These are phyloP conservation scores for Xylogone sp. DNA, from an alignment of 2,329 filamentous ascomycete species.

Conservation along the genomic window DNA sequence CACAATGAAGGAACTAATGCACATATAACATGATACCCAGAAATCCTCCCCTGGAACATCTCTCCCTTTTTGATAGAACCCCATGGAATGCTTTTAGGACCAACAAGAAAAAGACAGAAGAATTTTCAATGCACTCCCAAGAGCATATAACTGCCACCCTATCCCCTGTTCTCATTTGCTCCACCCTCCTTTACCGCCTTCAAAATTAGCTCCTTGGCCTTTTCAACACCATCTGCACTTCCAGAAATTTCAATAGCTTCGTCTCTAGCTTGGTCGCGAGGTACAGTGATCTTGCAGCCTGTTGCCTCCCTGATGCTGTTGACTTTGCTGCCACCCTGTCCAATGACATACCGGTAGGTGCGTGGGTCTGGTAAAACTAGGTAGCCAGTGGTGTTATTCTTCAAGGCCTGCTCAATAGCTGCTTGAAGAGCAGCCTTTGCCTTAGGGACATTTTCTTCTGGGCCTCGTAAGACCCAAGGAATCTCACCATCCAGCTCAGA, in stretches of 20 bases:
- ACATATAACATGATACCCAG: background rate
- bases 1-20: background rate
- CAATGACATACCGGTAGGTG: conserved; percentile 88
- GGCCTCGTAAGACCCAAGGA: conserved; percentile 85
- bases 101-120: background rate
- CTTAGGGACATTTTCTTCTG: conserved; percentile 73
- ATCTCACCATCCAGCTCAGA: conserved; percentile 61
- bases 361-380: conserved; percentile 84
- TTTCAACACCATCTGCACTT: conserved; percentile 72
- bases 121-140: background rate
- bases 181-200: conserved; percentile 70
- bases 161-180: background rate
- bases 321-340: conserved; percentile 83
- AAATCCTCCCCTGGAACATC: background rate
- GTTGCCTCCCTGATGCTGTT: conserved; percentile 91
- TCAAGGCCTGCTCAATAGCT: conserved; percentile 68
- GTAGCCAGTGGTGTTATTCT: conserved; percentile 74
- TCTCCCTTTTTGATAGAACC: background rate
- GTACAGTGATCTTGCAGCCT: conserved; percentile 90
- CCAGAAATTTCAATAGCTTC: conserved; percentile 93
- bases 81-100: background rate
- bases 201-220: conserved; percentile 85
- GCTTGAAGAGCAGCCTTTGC: conserved; percentile 71
- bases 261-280: conserved; percentile 67
- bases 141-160: background rate